phyloP scores from a whole-genome alignment of 2,329 filamentous ascomycete species.

The Aspergillus flavus region DNA sequence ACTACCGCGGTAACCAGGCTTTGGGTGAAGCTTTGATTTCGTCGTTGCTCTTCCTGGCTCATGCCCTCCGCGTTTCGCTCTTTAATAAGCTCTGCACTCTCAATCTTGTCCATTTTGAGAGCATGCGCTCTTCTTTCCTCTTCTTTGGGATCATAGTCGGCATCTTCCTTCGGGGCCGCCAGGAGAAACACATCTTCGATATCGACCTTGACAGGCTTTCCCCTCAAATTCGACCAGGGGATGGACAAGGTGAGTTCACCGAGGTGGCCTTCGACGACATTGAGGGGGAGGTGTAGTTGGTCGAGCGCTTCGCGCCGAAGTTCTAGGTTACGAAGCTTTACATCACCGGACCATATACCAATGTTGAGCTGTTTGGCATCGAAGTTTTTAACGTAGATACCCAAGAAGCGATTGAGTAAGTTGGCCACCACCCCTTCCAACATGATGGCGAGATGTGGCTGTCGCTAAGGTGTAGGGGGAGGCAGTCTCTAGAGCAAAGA shows the following conservation, averaged over 20 bases:
- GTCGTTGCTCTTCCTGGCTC: constrained; percentile 92
- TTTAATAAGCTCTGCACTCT: constrained; percentile 92
- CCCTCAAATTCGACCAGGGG: constrained; percentile 94
- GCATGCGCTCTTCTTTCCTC: constrained; percentile 82
- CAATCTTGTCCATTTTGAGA: constrained; percentile 99
- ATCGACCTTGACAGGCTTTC: constrained; percentile 89
- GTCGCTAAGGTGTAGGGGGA: constrained; percentile 70
- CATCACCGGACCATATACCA: constrained; percentile 98
- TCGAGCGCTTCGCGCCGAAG: constrained; percentile 93
- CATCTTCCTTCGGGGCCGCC: constrained; percentile 92
- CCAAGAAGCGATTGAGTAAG: constrained; percentile 97
- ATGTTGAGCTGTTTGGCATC: constrained; percentile 97
- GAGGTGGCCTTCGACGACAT: constrained; percentile 93
- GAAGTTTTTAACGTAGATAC: constrained; percentile 99
- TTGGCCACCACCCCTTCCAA: constrained; percentile 96
- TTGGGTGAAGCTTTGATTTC: constrained; percentile 96
- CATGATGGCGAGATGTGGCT: constrained; percentile 70
- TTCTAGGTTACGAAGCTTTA: constrained; percentile 90
- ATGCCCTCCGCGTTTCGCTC: constrained; percentile 90
- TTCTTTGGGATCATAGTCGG: constrained; percentile 89
- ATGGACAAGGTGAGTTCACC: constrained; percentile 90
- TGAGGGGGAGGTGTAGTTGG: constrained; percentile 93
- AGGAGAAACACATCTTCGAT: constrained; percentile 97
- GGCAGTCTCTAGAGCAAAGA: background rate
- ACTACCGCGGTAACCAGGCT: constrained; percentile 95